phyloP scores from a whole-genome alignment of 257 asterid species.

The Nicotiana attenuata region DNA sequence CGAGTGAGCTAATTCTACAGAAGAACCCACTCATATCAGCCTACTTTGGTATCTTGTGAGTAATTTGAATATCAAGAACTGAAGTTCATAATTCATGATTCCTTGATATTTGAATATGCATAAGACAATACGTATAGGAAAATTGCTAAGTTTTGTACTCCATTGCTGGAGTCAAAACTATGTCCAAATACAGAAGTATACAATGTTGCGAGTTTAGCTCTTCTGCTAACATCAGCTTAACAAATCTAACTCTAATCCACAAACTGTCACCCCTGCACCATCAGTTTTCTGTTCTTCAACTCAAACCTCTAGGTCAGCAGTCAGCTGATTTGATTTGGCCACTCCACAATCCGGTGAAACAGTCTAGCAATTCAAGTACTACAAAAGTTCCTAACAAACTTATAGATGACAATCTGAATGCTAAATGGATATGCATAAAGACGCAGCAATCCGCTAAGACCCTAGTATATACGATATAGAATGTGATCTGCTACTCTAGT shows the following conservation, averaged over 20 bases:
- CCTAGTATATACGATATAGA: background rate
- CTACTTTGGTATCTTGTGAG: background rate
- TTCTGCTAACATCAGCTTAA: background rate
- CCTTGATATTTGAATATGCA: background rate
- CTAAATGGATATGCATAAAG: background rate
- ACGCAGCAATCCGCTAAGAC: background rate
- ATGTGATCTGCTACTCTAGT: background rate
- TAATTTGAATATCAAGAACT: background rate
- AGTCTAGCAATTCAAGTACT: background rate
- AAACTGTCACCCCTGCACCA: background rate
- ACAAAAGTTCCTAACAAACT: background rate
- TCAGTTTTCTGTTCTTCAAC: background rate
- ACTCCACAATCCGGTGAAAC: too few relatives aligned
- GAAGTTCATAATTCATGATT: background rate
- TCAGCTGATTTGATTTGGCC: too few relatives aligned
- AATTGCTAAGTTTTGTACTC: background rate
- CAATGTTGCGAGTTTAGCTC: background rate
- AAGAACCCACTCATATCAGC: background rate
- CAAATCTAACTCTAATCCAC: background rate
- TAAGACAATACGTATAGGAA: background rate
- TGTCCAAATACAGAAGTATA: background rate
- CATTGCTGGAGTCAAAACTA: background rate
- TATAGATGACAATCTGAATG: background rate
- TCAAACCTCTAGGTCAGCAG: background rate
- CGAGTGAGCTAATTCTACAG: background rate